Conservation (phyloP, 108 stramenopile species). For the Nitzschia inconspicua region DNA sequence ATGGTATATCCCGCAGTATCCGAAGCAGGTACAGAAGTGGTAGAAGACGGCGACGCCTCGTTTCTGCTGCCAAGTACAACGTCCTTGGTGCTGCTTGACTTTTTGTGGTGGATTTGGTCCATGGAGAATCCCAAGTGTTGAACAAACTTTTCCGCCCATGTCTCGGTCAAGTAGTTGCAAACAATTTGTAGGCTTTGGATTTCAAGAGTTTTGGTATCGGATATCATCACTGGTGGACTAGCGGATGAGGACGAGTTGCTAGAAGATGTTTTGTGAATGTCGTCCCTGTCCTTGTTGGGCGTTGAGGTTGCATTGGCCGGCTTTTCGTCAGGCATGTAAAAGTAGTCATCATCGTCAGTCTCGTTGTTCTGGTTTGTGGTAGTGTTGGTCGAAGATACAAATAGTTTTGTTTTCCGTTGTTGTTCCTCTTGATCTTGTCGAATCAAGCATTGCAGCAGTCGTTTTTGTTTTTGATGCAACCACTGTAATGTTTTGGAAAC, state of each 20-base stretch:
- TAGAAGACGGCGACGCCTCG: too few species aligned
- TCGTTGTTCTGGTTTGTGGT: too few species aligned
- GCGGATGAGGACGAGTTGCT: background rate
- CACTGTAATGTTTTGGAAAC: slow-evolving; percentile 40
- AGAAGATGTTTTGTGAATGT: too few species aligned
- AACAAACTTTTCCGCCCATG: slow-evolving; percentile 45
- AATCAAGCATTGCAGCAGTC: slow-evolving; percentile 31
- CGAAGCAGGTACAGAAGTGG: background rate
- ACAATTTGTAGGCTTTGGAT: slow-evolving; percentile 50
- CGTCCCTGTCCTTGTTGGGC: too few species aligned
- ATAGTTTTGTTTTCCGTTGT: too few species aligned
- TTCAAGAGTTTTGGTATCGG: background rate
- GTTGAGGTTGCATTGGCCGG: too few species aligned
- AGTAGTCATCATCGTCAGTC: too few species aligned
- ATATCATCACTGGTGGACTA: background rate
- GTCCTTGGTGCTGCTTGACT: too few species aligned
- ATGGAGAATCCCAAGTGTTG: slow-evolving; percentile 12
- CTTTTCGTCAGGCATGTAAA: too few species aligned
- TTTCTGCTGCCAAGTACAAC: too few species aligned
- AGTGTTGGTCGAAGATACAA: too few species aligned
- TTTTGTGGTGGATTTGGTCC: background rate
- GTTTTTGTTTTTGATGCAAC: slow-evolving; percentile 50
- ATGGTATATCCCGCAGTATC: background rate
- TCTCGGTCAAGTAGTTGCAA: slow-evolving; percentile 50
- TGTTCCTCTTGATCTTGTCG: slow-evolving; percentile 7